Evolutionary conservation across 192 early-diverging fungal genomes (phyloP).

Genomic region (Diversispora eburnea): DNA sequence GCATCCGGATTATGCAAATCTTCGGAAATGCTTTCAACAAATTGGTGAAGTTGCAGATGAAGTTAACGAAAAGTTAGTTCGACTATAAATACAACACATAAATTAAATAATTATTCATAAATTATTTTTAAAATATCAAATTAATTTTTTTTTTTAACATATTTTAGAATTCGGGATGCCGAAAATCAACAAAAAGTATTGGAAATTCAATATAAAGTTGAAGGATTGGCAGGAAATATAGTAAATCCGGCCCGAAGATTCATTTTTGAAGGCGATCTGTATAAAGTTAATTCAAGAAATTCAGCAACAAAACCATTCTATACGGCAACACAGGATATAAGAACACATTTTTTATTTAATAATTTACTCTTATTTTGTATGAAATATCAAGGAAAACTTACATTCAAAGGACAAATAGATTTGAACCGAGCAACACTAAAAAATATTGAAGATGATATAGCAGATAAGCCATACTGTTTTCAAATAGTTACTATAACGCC

Average conservation of each 20-base stretch:
- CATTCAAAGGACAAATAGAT: slow-evolving; percentile 18
- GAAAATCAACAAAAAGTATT: slow-evolving; percentile 30
- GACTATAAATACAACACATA: neutral
- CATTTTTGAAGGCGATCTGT: slow-evolving; percentile 23
- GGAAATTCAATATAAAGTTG: slow-evolving; percentile 19
- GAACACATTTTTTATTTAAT: slow-evolving; percentile 26
- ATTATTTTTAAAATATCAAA: neutral
- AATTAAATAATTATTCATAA: neutral
- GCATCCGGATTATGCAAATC: slow-evolving; percentile 70
- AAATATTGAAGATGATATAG: slow-evolving; percentile 1
- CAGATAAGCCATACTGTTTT: slow-evolving; percentile 21
- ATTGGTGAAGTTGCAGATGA: slow-evolving; percentile 65
- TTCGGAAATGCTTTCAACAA: slow-evolving; percentile 59
- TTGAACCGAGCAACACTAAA: neutral
- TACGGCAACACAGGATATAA: neutral
- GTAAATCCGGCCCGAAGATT: slow-evolving; percentile 29
- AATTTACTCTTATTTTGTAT: slow-evolving; percentile 19
- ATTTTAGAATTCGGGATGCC: slow-evolving; percentile 27
- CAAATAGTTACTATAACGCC: slow-evolving; percentile 4
- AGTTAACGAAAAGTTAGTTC: slow-evolving; percentile 65
- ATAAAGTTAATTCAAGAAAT: slow-evolving; percentile 4
- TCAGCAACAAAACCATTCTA: neutral
- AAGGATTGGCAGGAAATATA: slow-evolving; percentile 7
- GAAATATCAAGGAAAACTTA: slow-evolving; percentile 12
- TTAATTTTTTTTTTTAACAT: neutral